These are phyloP conservation scores for Lipomyces spencermartinsiae DNA, from an alignment of 805 yeast genomes.

Conservation along the genomic window DNA sequence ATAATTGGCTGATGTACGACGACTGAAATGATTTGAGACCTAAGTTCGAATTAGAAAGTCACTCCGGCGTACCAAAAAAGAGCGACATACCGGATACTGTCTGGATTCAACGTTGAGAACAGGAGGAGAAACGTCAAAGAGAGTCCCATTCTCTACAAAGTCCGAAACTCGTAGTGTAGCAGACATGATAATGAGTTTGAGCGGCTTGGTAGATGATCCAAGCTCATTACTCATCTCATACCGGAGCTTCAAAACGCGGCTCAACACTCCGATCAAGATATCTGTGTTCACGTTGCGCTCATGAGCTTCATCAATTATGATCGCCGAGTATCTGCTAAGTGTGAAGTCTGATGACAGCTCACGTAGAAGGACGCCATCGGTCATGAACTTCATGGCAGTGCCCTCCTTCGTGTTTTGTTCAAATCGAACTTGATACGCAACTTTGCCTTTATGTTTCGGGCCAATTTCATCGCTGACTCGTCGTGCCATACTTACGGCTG, in stretches of 20 bases:
- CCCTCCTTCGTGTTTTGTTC: slow-evolving; percentile 68
- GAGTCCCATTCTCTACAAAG: slow-evolving; percentile 76
- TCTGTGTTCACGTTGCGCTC: slow-evolving; percentile 97
- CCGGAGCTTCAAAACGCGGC: slow-evolving; percentile 81
- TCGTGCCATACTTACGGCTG: slow-evolving; percentile 88
- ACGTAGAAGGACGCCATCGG: slow-evolving; percentile 90
- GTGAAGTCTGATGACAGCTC: slow-evolving; percentile 91
- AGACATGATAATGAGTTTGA: slow-evolving; percentile 92
- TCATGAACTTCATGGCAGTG: slow-evolving; percentile 86
- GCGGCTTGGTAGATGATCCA: slow-evolving; percentile 58
- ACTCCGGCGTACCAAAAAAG: not conserved
- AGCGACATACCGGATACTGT: slow-evolving; percentile 66
- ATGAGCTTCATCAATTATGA: slow-evolving; percentile 96
- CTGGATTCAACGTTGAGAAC: slow-evolving; percentile 88
- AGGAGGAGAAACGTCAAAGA: slow-evolving; percentile 82
- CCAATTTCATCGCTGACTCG: slow-evolving; percentile 82
- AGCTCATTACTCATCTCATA: slow-evolving; percentile 47
- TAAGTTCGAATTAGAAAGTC: not conserved
- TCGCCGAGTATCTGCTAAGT: slow-evolving; percentile 79
- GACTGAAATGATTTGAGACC: slow-evolving; percentile 88
- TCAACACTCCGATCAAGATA: slow-evolving; percentile 90
- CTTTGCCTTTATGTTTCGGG: slow-evolving; percentile 64
- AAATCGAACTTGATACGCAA: slow-evolving; percentile 83
- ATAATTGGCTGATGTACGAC: slow-evolving; percentile 77
- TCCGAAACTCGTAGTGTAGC: slow-evolving; percentile 95